phyloP scores from a whole-genome alignment of 106 monocot genomes.

The Apostasia shenzhenica region DNA sequence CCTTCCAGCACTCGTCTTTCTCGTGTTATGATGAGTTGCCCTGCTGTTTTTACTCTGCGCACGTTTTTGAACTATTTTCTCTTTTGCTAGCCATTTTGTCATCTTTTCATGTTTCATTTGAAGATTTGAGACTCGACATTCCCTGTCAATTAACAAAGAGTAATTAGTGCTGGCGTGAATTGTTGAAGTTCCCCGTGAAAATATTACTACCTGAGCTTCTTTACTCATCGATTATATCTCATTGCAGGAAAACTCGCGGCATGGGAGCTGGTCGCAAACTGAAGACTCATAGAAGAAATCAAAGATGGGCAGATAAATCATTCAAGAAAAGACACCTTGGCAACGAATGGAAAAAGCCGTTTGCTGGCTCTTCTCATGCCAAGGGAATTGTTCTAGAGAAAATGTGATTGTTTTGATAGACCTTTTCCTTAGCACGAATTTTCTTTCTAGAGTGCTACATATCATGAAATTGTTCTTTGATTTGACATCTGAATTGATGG shows the following conservation, averaged over 20 bases:
- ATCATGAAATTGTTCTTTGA: background rate
- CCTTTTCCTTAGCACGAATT: background rate
- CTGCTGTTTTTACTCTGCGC: too few relatives aligned
- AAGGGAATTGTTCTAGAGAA: constrained; percentile 62
- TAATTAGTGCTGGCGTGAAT: too few relatives aligned
- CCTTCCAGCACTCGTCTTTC: too few relatives aligned
- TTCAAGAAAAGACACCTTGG: constrained; percentile 70
- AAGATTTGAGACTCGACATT: too few relatives aligned
- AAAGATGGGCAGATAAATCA: constrained; percentile 59
- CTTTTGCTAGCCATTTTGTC: too few relatives aligned
- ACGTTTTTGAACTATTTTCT: too few relatives aligned
- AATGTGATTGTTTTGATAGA: constrained; percentile 18
- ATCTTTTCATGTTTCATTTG: too few relatives aligned
- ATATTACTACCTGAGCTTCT: too few relatives aligned
- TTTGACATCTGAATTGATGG: too few relatives aligned
- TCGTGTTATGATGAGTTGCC: too few relatives aligned
- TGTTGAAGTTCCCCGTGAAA: too few relatives aligned
- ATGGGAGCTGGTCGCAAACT: constrained; percentile 91
- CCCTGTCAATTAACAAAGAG: too few relatives aligned
- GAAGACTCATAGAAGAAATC: constrained; percentile 55
- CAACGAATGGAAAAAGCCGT: constrained; percentile 70
- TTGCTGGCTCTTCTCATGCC: constrained; percentile 62
- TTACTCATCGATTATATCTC: background rate
- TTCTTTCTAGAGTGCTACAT: background rate
- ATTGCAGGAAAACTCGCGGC: constrained; percentile 64